Evolutionary conservation across 1,284 basidiomycete genomes (phyloP).

Genomic region (Earliella scabrosa): DNA sequence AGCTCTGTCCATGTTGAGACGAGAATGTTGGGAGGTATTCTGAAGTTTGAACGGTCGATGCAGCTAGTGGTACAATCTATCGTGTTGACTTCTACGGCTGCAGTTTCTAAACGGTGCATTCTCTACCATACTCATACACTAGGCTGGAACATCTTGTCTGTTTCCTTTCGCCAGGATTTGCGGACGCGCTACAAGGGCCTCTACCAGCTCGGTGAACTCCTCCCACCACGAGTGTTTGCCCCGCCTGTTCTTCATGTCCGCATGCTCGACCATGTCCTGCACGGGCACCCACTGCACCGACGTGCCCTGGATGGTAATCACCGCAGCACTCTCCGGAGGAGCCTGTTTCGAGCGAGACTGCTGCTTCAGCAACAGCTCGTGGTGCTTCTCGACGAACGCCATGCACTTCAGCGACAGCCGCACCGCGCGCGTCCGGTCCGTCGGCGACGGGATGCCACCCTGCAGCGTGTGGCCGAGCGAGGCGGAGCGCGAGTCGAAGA

Average conservation of each 20-base stretch:
- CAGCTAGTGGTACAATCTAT: slow-evolving; percentile 1
- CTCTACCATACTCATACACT: not conserved
- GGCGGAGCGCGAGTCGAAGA: slow-evolving; percentile 96
- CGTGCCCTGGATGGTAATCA: slow-evolving; percentile 90
- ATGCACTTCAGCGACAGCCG: slow-evolving; percentile 92
- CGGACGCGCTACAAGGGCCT: slow-evolving; percentile 68
- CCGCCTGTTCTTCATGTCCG: slow-evolving; percentile 90
- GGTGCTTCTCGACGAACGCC: slow-evolving; percentile 90
- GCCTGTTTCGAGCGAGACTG: slow-evolving; percentile 55
- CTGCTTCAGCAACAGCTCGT: slow-evolving; percentile 52
- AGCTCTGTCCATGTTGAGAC: no score
- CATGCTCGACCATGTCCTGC: slow-evolving; percentile 81
- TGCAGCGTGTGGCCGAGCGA: slow-evolving; percentile 96
- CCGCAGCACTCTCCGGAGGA: slow-evolving; percentile 74
- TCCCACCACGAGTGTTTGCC: slow-evolving; percentile 88
- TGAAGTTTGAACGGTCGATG: no score
- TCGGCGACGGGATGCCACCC: slow-evolving; percentile 92
- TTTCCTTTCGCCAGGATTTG: slow-evolving; percentile 45
- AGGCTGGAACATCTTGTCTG: not conserved
- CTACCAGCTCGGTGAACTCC: slow-evolving; percentile 69
- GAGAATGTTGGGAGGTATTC: no score
- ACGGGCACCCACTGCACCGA: slow-evolving; percentile 84
- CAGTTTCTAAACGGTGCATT: no score
- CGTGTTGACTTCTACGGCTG: not conserved
- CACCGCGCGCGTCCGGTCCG: slow-evolving; percentile 91